Evolutionary conservation across 2,329 filamentous ascomycete genomes (phyloP).

Genomic region (Pseudomassariella vexata): DNA sequence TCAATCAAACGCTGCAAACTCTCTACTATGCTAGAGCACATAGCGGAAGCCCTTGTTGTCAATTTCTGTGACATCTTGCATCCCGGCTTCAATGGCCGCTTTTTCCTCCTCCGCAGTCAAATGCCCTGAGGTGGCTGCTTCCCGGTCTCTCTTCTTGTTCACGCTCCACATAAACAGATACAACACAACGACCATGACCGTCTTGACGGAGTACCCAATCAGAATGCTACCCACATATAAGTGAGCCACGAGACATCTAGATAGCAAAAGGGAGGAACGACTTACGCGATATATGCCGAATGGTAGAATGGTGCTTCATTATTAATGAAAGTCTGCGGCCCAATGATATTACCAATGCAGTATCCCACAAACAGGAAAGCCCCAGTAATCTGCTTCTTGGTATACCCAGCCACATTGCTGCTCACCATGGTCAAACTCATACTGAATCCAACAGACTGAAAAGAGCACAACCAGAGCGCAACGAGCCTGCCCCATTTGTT

Average conservation of each 20-base stretch:
- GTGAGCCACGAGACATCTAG: slow-evolving; percentile 11
- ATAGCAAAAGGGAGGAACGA: slow-evolving; percentile 4
- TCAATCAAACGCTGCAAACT: no score
- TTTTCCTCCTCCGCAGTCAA: slow-evolving; percentile 35
- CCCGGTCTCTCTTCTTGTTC: slow-evolving; percentile 48
- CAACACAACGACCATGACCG: slow-evolving; percentile 40
- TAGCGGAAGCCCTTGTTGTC: slow-evolving; percentile 51
- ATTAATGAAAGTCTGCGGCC: slow-evolving; percentile 30
- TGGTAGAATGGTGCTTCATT: slow-evolving; percentile 43
- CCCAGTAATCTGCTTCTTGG: slow-evolving; percentile 27
- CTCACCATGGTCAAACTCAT: slow-evolving; percentile 27
- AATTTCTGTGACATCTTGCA: slow-evolving; percentile 50
- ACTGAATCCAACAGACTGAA: slow-evolving; percentile 25
- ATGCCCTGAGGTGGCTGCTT: slow-evolving; percentile 24
- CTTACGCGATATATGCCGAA: slow-evolving; percentile 39
- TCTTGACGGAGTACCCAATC: slow-evolving; percentile 48
- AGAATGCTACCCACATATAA: slow-evolving; percentile 37
- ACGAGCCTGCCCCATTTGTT: slow-evolving; percentile 54
- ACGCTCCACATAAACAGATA: slow-evolving; percentile 49
- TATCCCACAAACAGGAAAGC: slow-evolving; percentile 26
- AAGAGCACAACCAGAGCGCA: slow-evolving; percentile 44
- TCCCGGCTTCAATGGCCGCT: slow-evolving; percentile 46
- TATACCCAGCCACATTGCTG: slow-evolving; percentile 27
- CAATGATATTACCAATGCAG: slow-evolving; percentile 22
- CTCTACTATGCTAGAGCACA: slow-evolving; percentile 34